phyloP scores from a whole-genome alignment of 2,329 filamentous ascomycete species.

The Venturia effusa region DNA sequence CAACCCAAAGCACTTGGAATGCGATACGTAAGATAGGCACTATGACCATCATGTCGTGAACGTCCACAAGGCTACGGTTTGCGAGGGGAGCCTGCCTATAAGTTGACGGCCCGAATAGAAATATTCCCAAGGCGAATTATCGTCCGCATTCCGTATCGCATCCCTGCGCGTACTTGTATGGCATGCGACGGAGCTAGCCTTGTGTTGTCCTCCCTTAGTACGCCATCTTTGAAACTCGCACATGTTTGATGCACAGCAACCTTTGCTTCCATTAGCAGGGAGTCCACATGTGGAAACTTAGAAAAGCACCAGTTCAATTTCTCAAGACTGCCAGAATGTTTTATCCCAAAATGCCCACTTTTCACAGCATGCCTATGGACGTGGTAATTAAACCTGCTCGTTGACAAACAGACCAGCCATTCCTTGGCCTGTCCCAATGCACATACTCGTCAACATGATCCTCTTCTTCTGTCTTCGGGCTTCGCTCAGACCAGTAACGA shows the following conservation, averaged over 20 bases:
- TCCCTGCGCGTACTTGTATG: neutral
- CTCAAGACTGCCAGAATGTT: neutral
- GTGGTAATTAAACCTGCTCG: constrained; percentile 38
- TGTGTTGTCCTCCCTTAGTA: too few species aligned
- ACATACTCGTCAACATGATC: constrained; percentile 89
- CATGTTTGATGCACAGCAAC: too few species aligned
- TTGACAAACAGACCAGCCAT: constrained; percentile 59
- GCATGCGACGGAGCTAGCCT: neutral
- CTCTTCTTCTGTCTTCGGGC: constrained; percentile 76
- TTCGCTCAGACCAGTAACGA: constrained; percentile 84
- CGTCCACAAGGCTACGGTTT: neutral
- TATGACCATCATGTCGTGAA: neutral
- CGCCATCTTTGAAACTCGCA: neutral
- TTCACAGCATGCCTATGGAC: neutral
- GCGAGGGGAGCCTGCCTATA: neutral
- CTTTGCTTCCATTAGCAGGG: too few species aligned
- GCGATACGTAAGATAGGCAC: neutral
- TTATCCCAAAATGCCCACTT: neutral
- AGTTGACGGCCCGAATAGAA: neutral
- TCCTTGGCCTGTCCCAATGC: constrained; percentile 53
- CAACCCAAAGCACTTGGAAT: neutral
- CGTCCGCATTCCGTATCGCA: too few species aligned
- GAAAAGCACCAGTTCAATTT: neutral
- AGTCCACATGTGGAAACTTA: too few species aligned
- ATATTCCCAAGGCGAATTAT: neutral